Evolutionary conservation across 2,329 filamentous ascomycete species (phyloP).

Genomic region (Didymella glomerata): DNA sequence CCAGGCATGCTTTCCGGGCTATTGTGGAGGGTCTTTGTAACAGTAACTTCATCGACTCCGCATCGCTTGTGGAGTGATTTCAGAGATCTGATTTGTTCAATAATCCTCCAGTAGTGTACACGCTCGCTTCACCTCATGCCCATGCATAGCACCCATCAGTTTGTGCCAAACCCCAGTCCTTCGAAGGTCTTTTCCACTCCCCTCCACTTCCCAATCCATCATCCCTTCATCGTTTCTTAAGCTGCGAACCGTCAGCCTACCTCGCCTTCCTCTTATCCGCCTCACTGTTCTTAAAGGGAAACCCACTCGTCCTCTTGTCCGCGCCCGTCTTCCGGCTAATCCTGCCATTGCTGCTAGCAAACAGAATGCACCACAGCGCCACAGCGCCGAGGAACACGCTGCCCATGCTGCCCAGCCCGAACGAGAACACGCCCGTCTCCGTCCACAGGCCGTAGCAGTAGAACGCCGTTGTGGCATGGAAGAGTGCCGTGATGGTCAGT

Average conservation of each 20-base stretch:
- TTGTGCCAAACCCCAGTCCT: too few relatives aligned
- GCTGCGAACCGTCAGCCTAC: conserved; percentile 19
- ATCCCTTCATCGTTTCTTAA: background rate
- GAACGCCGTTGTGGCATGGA: conserved; percentile 68
- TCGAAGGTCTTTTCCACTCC: too few relatives aligned
- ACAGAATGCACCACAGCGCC: conserved; percentile 71
- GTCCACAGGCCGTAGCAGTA: conserved; percentile 71
- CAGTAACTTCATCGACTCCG: too few relatives aligned
- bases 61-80: too few relatives aligned
- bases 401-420: conserved; percentile 67
- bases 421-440: conserved; percentile 64
- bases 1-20: too few relatives aligned
- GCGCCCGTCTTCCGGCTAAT: conserved; percentile 70
- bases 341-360: conserved; percentile 63
- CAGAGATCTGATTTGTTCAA: background rate
- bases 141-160: background rate
- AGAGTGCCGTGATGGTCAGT: conserved; percentile 70
- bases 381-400: conserved; percentile 66
- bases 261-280: conserved; percentile 60
- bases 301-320: conserved; percentile 72
- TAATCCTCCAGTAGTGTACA: background rate
- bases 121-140: background rate
- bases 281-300: conserved; percentile 69
- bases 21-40: too few relatives aligned
- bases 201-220: background rate